Conservation (phyloP, 805 yeast genomes). For the Saccharomycopsis fibuligera region DNA sequence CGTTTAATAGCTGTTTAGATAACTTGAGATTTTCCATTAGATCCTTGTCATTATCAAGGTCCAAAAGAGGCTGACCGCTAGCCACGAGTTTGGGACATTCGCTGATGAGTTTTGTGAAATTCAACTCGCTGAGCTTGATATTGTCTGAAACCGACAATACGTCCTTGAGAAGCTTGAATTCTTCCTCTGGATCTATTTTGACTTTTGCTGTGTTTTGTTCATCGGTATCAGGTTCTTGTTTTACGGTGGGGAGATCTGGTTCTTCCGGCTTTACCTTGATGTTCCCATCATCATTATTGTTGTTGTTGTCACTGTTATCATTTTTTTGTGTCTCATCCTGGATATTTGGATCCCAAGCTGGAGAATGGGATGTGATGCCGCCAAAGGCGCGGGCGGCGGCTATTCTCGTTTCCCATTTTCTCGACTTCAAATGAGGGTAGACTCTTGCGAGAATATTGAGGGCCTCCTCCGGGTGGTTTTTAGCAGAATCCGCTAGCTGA, state of each 20-base stretch:
- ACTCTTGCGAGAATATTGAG: slow-evolving; percentile 78
- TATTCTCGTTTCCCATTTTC: slow-evolving; percentile 93
- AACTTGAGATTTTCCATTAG: slow-evolving; percentile 41
- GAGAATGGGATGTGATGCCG: slow-evolving; percentile 76
- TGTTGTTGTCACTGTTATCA: slow-evolving; percentile 24
- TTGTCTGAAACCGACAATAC: slow-evolving; percentile 23
- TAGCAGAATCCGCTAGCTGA: slow-evolving; percentile 89
- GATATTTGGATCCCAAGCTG: slow-evolving; percentile 71
- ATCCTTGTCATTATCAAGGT: slow-evolving; percentile 29
- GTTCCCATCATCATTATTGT: background rate
- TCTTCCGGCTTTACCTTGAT: slow-evolving; percentile 19
- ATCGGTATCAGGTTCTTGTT: slow-evolving; percentile 23
- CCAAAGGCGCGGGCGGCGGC: slow-evolving; percentile 95
- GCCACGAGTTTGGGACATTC: slow-evolving; percentile 51
- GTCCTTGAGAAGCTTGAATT: slow-evolving; percentile 10
- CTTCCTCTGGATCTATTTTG: slow-evolving; percentile 22
- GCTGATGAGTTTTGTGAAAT: slow-evolving; percentile 31
- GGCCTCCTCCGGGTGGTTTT: slow-evolving; percentile 90
- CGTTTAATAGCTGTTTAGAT: slow-evolving; percentile 40
- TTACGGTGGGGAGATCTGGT: slow-evolving; percentile 15
- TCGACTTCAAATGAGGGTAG: slow-evolving; percentile 76
- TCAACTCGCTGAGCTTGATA: slow-evolving; percentile 28
- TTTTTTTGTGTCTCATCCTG: slow-evolving; percentile 14
- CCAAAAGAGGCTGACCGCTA: slow-evolving; percentile 44
- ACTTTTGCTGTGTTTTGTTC: slow-evolving; percentile 24